phyloP scores from a whole-genome alignment of 2,329 filamentous ascomycete species.

The Aureobasidium pullulans region DNA sequence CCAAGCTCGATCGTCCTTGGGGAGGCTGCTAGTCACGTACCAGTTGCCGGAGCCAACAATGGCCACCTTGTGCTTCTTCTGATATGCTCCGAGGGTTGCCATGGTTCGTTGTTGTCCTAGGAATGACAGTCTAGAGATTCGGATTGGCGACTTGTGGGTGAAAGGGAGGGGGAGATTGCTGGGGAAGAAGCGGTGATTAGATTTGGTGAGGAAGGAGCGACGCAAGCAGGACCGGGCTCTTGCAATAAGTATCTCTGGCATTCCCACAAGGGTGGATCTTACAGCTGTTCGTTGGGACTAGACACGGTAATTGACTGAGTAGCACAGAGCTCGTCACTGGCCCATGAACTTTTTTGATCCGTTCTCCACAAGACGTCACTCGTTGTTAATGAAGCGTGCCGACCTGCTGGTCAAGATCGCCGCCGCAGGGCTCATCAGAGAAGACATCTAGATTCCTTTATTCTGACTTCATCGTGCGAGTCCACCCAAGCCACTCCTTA shows the following conservation, averaged over 20 bases:
- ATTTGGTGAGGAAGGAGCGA: conserved; percentile 1
- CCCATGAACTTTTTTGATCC: not conserved
- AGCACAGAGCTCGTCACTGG: conserved; percentile 6
- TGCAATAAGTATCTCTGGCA: conserved; percentile 6
- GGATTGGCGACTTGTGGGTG: not conserved
- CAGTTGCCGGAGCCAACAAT: conserved; percentile 96
- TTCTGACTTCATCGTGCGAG: not conserved
- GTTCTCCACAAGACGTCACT: conserved; percentile 13
- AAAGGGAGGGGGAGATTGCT: not conserved
- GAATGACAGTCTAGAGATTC: not conserved
- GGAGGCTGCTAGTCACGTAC: conserved; percentile 40
- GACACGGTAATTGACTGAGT: not conserved
- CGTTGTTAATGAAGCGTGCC: conserved; percentile 1
- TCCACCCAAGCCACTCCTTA: not conserved
- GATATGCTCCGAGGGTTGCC: conserved; percentile 44
- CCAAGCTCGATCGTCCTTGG: no score
- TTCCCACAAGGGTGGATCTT: conserved; percentile 3
- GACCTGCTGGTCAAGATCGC: conserved; percentile 2
- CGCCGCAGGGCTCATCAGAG: not conserved
- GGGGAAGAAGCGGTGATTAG: conserved; percentile 5
- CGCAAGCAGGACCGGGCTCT: not conserved
- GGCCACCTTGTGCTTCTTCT: conserved; percentile 83
- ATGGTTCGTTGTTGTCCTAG: conserved; percentile 26
- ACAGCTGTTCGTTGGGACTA: conserved; percentile 7
- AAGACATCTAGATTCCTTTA: conserved; percentile 3